Evolutionary conservation across 106 monocot species (phyloP).

Genomic region (Posidonia australis): DNA sequence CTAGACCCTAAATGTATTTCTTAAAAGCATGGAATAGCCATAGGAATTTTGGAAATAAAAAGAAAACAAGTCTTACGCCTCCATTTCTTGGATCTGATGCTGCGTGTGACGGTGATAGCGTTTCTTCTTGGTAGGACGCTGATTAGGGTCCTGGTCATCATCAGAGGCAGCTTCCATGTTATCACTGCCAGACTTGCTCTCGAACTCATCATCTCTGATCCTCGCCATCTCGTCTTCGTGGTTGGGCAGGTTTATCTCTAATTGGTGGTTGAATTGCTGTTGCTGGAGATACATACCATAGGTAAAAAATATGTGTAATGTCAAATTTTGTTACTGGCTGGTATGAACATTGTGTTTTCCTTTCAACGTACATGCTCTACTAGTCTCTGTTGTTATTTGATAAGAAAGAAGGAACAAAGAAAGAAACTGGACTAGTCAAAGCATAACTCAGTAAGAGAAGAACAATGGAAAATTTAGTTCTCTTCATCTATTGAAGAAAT

Average conservation of each 20-base stretch:
- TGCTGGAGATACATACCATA: not conserved
- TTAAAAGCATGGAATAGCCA: not conserved
- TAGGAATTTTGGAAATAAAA: not conserved
- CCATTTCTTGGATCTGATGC: slow-evolving; percentile 97
- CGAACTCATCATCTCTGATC: slow-evolving; percentile 46
- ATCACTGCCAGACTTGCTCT: slow-evolving; percentile 83
- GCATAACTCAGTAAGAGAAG: too few relatives aligned
- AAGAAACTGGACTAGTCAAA: too few relatives aligned
- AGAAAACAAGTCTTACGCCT: slow-evolving; percentile 41
- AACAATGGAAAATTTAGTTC: too few relatives aligned
- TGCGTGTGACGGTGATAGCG: slow-evolving; percentile 94
- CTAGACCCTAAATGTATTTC: not conserved
- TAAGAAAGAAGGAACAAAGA: too few relatives aligned
- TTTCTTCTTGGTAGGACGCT: slow-evolving; percentile 74
- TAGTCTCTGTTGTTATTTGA: too few relatives aligned
- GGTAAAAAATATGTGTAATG: too few relatives aligned
- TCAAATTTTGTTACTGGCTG: too few relatives aligned
- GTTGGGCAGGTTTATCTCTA: slow-evolving; percentile 19
- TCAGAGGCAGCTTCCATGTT: slow-evolving; percentile 71
- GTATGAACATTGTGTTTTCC: too few relatives aligned
- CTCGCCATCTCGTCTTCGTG: slow-evolving; percentile 19
- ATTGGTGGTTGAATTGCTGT: slow-evolving; percentile 30
- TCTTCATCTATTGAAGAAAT: too few relatives aligned
- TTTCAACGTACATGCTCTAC: too few relatives aligned
- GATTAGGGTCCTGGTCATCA: slow-evolving; percentile 66